Base-by-base conservation (phyloP, 805 yeast species). In the Starmera quercuum region DNA sequence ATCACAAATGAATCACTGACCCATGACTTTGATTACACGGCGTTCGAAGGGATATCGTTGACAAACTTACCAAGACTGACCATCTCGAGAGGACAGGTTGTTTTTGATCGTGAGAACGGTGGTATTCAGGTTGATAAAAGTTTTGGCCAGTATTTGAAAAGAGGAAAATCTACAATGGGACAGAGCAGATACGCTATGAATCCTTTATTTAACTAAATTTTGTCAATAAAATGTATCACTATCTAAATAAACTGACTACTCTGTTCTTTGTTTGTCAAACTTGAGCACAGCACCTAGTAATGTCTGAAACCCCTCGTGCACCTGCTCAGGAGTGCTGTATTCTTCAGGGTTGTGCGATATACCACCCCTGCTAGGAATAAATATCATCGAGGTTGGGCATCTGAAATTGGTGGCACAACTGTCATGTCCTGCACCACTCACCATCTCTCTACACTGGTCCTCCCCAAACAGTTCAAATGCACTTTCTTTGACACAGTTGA, bases 381-480 rank as follows among this genome's bases (percentile, higher is more conserved):
- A 80, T 22, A 80, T 72, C 86, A 80, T 80, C 2, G 84, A 71
- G 0, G 87, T 78, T 26, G 88, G 87, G 26, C 73, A 68, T 30
- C 65, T 61, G 6, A 58, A 45, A 7, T 73, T 64, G 2, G 81
- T 74, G 16, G 71, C 65, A 44, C 84, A 76, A 7, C 83, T 75
- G 48, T 80, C 88, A 44, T 80, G 88, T 9, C 83, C 85, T 5
- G 87, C 85, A 20, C 88, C 86, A 42, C 81, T 72, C 30, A 68
- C 66, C 33, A 78, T 75, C 25, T 60, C 65, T 26, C 64, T 56
- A 9, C 62, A 58, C 25, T 63, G 51, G 2, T 60, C 66, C 18
- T 58, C 54, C 2, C 77, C 76, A 36, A 66, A 71, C 23, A 71
- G 48, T 18, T 65, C 72, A 14, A 47, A 40, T 1, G 85, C 78